A percentile compares a stretch with the other conserved stretches of the same genome.
Conservation (phyloP, 2,329 filamentous ascomycete genomes). For the Talaromyces sp. region DNA sequence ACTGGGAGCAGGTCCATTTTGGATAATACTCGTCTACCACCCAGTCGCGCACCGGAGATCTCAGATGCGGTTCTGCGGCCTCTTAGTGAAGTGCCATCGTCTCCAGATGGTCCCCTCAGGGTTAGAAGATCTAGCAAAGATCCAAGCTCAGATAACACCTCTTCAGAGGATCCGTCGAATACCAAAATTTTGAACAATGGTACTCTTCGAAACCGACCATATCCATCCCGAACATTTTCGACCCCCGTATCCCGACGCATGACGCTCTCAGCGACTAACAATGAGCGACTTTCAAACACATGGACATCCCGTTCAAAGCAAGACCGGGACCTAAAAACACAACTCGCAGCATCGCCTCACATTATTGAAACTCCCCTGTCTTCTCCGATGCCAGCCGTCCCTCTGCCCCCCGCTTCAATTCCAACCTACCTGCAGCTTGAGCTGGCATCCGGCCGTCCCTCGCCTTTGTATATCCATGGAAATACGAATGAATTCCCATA, state of each 20-base stretch:
- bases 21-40: constrained; percentile 17
- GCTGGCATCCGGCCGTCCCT: constrained; percentile 62
- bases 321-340: constrained; percentile 37
- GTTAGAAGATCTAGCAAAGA: constrained; percentile 28
- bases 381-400: constrained; percentile 57
- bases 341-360: constrained; percentile 28
- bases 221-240: constrained; percentile 39
- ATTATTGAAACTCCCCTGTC: constrained; percentile 38
- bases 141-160: constrained; percentile 27
- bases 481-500: constrained; percentile 69
- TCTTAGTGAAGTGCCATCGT: constrained; percentile 32
- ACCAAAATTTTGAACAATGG: constrained; percentile 20
- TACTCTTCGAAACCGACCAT: constrained; percentile 33
- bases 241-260: constrained; percentile 39
- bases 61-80: constrained; percentile 19
- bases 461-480: constrained; percentile 65
- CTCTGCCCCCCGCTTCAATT: constrained; percentile 64
- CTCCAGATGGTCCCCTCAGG: constrained; percentile 20
- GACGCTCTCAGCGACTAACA: constrained; percentile 31
- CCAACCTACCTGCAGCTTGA: constrained; percentile 69
- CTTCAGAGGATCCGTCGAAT: constrained; percentile 28
- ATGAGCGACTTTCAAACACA: constrained; percentile 36
- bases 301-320: constrained; percentile 39
- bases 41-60: constrained; percentile 11
- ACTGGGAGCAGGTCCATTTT: constrained; percentile 26